Conservation (phyloP, 768 basidiomycete genomes). For the Pleurotus giganteus region DNA sequence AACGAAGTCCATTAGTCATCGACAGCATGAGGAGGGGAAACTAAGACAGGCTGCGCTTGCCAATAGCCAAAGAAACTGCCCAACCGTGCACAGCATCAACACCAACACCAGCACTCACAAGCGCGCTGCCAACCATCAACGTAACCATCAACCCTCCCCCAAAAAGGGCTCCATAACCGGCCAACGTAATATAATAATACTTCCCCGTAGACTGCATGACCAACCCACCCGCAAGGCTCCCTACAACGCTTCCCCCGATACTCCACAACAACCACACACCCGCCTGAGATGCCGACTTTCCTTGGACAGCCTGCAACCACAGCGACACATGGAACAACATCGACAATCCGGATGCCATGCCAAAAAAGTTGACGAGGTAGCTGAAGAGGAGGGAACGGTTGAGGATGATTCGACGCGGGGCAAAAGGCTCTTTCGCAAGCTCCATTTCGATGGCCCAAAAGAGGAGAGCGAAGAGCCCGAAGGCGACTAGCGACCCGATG, state of each 20-base stretch:
- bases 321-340: slow-evolving; percentile 53
- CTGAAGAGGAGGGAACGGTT: slow-evolving; percentile 49
- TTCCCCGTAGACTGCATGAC: slow-evolving; percentile 58
- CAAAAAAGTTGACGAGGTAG: slow-evolving; percentile 62
- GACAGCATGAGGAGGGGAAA: background rate
- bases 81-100: no score
- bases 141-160: slow-evolving; percentile 35
- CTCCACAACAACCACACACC: slow-evolving; percentile 51
- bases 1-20: background rate
- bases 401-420: slow-evolving; percentile 51
- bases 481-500: slow-evolving; percentile 31
- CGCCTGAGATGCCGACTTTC: slow-evolving; percentile 43
- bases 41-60: slow-evolving; percentile 27
- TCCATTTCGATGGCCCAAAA: slow-evolving; percentile 48
- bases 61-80: slow-evolving; percentile 33
- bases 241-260: slow-evolving; percentile 44
- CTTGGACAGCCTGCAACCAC: slow-evolving; percentile 57
- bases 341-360: slow-evolving; percentile 40
- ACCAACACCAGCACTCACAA: no score
- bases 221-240: slow-evolving; percentile 51
- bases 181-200: slow-evolving; percentile 50
- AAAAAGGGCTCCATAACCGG: slow-evolving; percentile 35
- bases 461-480: slow-evolving; percentile 28
- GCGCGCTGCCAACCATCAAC: slow-evolving; percentile 44
- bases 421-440: slow-evolving; percentile 56